Evolutionary conservation across 306 rosid species (phyloP), one percentile per base, ranked within the genome.

Genomic region (Vigna radiata): DNA sequence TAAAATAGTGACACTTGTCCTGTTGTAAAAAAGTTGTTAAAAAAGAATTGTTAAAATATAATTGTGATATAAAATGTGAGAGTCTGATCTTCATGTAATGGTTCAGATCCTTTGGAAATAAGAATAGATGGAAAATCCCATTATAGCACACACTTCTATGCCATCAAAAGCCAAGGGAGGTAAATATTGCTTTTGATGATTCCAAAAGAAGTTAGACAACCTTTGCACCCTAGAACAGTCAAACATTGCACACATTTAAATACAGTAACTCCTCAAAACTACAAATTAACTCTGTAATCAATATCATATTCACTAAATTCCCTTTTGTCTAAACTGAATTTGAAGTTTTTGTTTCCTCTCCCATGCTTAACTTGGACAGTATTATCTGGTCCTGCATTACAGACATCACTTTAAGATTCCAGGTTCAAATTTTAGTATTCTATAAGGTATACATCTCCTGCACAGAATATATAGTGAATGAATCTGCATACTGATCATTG

Each of bases 361-460:
- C 58, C 29, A 36, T 43, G 53, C 63, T 63, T 46, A 36, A 58
- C 18, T 63, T 70, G 65, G 46, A 70, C 46, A 15, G 0, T 61
- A 53, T 53, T 27, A 54, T 8, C 29, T 54, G 59, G 6, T 59
- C 6, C 18, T 59, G 37, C 64, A 25, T 41, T 61, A n/a, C 27
- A 70, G 63, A 47, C 59, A 64, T 48, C 21, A 81, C 23, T 2
- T 50, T 21, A n/a, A 78, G 54, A 56, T 83, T 78, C 15, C 33
- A 49, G 19, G 80, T 73, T 66, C n/a, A 64, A 46, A 21, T 27
- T 58, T 79, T 29, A 66, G 50, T 78, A 48, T 64, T 19, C 36
- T 59, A 47, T 4, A 29, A 29, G 33, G 27, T 25, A 31, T 31
- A 31, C 6, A 31, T 31, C 36, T 41, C 17, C 64, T 15, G 19